Conservation (phyloP, 345 rosid species). For the Gossypium bickii region DNA sequence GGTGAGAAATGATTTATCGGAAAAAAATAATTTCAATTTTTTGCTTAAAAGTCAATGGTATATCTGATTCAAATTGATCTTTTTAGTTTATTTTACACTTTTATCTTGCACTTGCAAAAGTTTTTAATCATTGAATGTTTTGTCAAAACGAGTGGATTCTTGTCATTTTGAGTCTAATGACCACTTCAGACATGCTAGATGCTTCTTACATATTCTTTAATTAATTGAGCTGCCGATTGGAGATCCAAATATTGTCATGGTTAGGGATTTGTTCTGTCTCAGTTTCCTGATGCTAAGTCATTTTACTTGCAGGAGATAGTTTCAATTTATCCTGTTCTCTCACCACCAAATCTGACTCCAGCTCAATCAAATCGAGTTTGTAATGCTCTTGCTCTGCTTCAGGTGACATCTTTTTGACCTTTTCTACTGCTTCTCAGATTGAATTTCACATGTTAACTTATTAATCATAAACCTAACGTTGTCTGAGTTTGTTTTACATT, state of each 20-base stretch:
- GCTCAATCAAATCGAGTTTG: slow-evolving; percentile 98
- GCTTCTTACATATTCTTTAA: neutral
- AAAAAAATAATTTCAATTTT: too few relatives aligned
- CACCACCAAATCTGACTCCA: slow-evolving; percentile 85
- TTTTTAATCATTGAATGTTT: neutral
- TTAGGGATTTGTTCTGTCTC: neutral
- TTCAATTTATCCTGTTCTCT: slow-evolving; percentile 87
- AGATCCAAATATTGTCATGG: neutral
- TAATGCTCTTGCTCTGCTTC: slow-evolving; percentile 98
- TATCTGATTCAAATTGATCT: too few relatives aligned
- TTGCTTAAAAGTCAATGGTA: too few relatives aligned
- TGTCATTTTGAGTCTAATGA: neutral
- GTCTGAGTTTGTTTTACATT: neutral
- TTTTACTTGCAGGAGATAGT: slow-evolving; percentile 74
- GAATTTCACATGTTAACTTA: neutral
- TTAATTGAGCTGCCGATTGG: neutral
- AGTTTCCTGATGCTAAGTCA: neutral
- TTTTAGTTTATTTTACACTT: neutral
- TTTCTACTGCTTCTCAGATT: neutral
- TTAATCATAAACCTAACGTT: neutral
- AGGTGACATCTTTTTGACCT: slow-evolving; percentile 38
- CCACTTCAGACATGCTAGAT: neutral
- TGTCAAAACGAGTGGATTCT: neutral
- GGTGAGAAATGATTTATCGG: too few relatives aligned
- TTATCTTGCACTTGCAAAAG: neutral